Base-by-base conservation (phyloP, 306 rosid species). In the Boehmeria nivea region DNA sequence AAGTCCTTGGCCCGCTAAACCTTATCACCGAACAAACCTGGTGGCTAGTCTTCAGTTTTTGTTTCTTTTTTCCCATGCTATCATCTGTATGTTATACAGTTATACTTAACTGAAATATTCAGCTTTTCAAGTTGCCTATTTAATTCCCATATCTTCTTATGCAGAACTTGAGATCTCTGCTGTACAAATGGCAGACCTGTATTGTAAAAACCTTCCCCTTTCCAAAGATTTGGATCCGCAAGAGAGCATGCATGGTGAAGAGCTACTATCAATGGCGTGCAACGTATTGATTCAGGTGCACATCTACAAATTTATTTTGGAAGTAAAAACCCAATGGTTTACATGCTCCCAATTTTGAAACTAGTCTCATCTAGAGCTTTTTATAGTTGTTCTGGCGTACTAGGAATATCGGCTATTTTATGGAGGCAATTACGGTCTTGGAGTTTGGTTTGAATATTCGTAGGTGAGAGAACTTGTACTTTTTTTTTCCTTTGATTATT, bases 191-290 rank as follows among this genome's bases (percentile, higher is more conserved):
- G 79, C 73, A 51, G 84, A 88, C 57, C 60, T 85, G 77, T 88
- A 81, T 65, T 81, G 89, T 82, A 76, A 81, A 76, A 77, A 69
- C 73, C 94, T 93, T 73, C 73, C 84, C 44, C 95, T 93, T 60
- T 93, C 96, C 19, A 88, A 79, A 67, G 94, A 79, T 69, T 70
- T 88, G 81, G 96, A 93, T 83, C 85, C 88, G 24, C 99, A 88
- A 73, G 99, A 93, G 79, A 65, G 70, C 57, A 77, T 79, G 86
- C 78, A 85, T 52, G 96, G 95, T n/a, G 96, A 88, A 72, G 99
- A 93, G 77, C 82, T 88, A 59, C 82, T 93, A 50, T 75, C 94
- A 60, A 60, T 88, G 72, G 71, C 60, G 23, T 73, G 96, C 76
- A 81, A 83, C 72, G 57, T 71, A 27, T 80, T 93, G 80, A 75